Evolutionary conservation across 1,284 basidiomycete genomes (phyloP), one percentile per base, ranked within the genome.

Genomic region (Austroboletus novae-zelandiae): DNA sequence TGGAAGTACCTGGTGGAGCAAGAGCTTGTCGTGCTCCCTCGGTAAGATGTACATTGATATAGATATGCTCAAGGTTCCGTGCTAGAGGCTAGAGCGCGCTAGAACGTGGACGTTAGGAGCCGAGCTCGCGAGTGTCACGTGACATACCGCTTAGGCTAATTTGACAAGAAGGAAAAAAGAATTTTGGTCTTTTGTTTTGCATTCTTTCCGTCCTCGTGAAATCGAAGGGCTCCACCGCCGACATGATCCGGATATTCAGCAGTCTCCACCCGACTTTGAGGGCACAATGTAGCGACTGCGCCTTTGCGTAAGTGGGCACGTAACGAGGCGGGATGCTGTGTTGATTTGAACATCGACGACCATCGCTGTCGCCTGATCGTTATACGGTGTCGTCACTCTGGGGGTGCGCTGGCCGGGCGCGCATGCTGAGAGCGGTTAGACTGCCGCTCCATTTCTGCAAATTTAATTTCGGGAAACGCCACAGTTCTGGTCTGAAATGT

Each of bases 1-100:
- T 23, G 15, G 11, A 50, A 47, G 51, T 66, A 77, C 78, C 70
- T 80, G 77, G 57, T 80, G 78, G 36, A 80, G 69, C n/a, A 80
- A 61, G 36, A 80, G 66, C 55, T 79, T 80, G 25, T 72, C 76
- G 36, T 76, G 71, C 55, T 80, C 78, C 45, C 77, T 70, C 31
- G 78, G 78, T 45, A 77, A 66, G 52, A 80, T 64, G 58, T 72
- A 72, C 78, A 80, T 80, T 7, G 14, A 35, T 47, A 39, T 40
- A 43, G 45, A 45, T 25, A 23, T 3, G 6, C 20, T 40, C 39
- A 40, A 40, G 13, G 39, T 40, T 40, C 23, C 39, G 39, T 25
- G 23, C 36, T 37, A 37, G 44, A 23, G 43, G 23, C 36, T 37
- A 37, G 44, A 23, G 43, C 15, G 41, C 39, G n/a, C 20, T 47